Base-by-base conservation (phyloP, 169 alveolate species). In the Eimeria praecox region DNA sequence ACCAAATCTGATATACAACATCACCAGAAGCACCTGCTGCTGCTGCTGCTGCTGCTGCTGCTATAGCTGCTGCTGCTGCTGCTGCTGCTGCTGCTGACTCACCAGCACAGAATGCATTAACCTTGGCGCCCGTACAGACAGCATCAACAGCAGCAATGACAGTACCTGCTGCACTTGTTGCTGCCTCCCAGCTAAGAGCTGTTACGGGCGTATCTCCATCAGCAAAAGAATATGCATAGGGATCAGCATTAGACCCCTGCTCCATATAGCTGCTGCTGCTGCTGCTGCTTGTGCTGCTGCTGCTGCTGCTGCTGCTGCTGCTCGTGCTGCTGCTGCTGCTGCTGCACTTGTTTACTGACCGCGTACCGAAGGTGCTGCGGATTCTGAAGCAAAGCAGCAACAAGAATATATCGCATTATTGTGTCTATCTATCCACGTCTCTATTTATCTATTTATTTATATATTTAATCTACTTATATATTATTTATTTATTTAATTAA, bases 151-250 rank as follows among this genome's bases (percentile, higher is more conserved):
- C 99, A 49, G 98, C 98, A 40, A 99, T 96, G 46, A 99, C 99
- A 75, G 99, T 96, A 2, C 99, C 99, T n/a, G 99, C 98, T 22
- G 99, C 99, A 87, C 97, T 96, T 40, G 98, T 93, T 20, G 99
- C 99, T 35, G 99, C 98, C 24, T 97, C 97, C 99, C 99, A 98
- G 42, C 99, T 97, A 52, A 96, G 97, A 40, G 98, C 98, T 42
- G 99, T 98, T 62, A 99, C 96, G 54, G 98, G 99, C 5, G 99
- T 98, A 94, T 98, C 99, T 38, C 98, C 98, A 94, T 98, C 99
- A 82, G 97, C 98, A 62, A 85, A 82, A 3, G 90, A 42, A 46
- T 80, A 80, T 38, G 90, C 90, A 80, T 42, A 80, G 69, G 44
- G 64, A 24, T 80, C 90, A 27, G n/a, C n/a, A n/a, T 14, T 18